Percentiles rank a stretch among this genome's conserved stretches.
phyloP scores from a whole-genome alignment of 2,329 filamentous ascomycete genomes.

The Curvularia sp. region DNA sequence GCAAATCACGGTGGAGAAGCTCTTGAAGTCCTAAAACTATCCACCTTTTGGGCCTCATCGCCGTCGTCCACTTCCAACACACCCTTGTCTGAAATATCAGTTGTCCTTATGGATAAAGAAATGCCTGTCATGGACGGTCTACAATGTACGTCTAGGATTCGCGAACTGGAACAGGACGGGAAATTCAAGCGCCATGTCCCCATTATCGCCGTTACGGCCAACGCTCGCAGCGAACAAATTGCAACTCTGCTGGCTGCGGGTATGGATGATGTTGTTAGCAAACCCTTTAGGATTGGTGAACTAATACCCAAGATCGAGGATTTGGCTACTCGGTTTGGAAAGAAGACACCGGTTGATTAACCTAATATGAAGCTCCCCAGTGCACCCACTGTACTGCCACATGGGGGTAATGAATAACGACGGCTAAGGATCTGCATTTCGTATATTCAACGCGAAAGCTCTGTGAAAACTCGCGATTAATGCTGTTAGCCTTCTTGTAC shows the following conservation, averaged over 20 bases:
- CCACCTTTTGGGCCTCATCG: conserved; percentile 50
- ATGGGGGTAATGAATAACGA: conserved; percentile 10
- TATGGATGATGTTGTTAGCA: conserved; percentile 59
- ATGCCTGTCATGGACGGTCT: conserved; percentile 54
- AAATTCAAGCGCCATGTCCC: conserved; percentile 47
- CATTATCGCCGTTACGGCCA: conserved; percentile 53
- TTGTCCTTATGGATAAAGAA: conserved; percentile 51
- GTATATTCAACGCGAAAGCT: neutral
- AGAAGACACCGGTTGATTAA: neutral
- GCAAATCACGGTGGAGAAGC: conserved; percentile 60
- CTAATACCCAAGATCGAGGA: conserved; percentile 60
- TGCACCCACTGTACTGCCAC: neutral
- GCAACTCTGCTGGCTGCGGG: conserved; percentile 47
- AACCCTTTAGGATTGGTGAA: conserved; percentile 60
- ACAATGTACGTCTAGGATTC: conserved; percentile 48
- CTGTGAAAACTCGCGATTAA: neutral
- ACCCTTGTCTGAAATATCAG: conserved; percentile 31
- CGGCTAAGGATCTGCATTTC: neutral
- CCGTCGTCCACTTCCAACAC: conserved; percentile 32
- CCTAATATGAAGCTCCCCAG: neutral
- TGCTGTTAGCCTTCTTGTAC: neutral
- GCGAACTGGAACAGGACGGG: conserved; percentile 47
- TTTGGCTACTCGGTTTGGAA: conserved; percentile 41
- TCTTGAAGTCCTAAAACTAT: conserved; percentile 53
- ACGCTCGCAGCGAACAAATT: conserved; percentile 52